Conservation (phyloP, 345 rosid species). For the Dovyalis caffra region DNA sequence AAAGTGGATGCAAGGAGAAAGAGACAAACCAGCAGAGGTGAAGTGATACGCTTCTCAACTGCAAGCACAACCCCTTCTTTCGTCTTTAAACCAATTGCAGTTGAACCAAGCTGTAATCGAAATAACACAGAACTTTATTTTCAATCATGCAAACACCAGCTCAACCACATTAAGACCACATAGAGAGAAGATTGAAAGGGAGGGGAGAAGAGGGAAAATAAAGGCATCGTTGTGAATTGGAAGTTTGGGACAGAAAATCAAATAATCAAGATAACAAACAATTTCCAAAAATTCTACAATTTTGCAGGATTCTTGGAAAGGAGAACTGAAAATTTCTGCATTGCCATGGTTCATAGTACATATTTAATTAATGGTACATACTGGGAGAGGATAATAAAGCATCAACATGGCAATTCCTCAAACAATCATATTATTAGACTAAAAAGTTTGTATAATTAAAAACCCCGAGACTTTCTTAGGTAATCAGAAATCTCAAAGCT, state of each 20-base stretch:
- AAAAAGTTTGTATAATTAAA: too few relatives aligned
- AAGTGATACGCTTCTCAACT: constrained; percentile 96
- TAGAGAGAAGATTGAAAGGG: not conserved
- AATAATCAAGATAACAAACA: not conserved
- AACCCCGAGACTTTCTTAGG: too few relatives aligned
- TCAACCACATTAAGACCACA: not conserved
- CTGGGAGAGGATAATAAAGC: not conserved
- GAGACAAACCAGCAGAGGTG: constrained; percentile 68
- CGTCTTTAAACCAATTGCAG: constrained; percentile 91
- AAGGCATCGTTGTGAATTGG: not conserved
- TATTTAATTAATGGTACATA: too few relatives aligned
- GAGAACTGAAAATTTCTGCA: not conserved
- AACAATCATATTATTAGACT: not conserved
- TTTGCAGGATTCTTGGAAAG: not conserved
- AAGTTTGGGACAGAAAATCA: not conserved
- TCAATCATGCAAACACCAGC: not conserved
- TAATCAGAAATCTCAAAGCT: too few relatives aligned
- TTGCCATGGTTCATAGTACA: not conserved
- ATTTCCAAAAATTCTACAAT: not conserved
- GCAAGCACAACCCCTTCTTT: constrained; percentile 98
- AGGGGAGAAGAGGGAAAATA: not conserved
- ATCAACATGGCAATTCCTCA: not conserved
- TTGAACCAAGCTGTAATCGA: constrained; percentile 77
- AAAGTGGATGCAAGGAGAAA: not conserved
- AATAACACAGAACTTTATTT: constrained; percentile 6